Evolutionary conservation across 164 flowering plant species (phyloP), one percentile per base, ranked within the genome.

Genomic region (Aristolochia californica): DNA sequence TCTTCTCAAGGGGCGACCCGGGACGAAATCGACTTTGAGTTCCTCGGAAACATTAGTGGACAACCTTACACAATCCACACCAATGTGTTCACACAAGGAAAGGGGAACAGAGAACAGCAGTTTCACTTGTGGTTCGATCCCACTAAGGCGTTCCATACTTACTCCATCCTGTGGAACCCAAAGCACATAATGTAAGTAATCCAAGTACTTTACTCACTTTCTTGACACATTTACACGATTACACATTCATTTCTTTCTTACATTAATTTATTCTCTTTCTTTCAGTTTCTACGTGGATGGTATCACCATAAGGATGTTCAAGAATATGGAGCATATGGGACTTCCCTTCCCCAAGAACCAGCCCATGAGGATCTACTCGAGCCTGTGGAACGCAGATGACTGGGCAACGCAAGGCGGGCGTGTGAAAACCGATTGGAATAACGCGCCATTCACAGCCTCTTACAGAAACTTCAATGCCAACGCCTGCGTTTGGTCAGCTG

Each of bases 121-220:
- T 63, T 63, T 48, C 18, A 63, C 25, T 55, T 63, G 11, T 63
- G 66, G 66, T 63, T 63, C 27, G 61, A 63, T 40, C 61, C 66
- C 24, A 40, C 56, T 17, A 22, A 21, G 0, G 61, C 47, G 2
- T 63, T 63, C 56, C 66, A 63, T 55, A 63, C 56, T 40, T 63
- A 63, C 50, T 63, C 66, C 49, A 16, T 63, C 38, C 61, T 63
- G 11, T 40, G 66, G 66, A 63, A 57, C 21, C 66, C 61, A 2
- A 47, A 24, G 0, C 61, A 48, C n/a, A 57, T 63, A 22, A 21
- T 63, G 66, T 63, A 11, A 52, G 30, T 17, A 10, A n/a, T n/a
- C n/a, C n/a, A n/a, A 20, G n/a, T 48, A 48, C n/a, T 17, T 5
- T n/a, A n/a, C n/a, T n/a, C n/a, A n/a, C n/a, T n/a, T n/a, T n/a